phyloP scores from a whole-genome alignment of 768 basidiomycete species.

The Pleurotus tuoliensis region DNA sequence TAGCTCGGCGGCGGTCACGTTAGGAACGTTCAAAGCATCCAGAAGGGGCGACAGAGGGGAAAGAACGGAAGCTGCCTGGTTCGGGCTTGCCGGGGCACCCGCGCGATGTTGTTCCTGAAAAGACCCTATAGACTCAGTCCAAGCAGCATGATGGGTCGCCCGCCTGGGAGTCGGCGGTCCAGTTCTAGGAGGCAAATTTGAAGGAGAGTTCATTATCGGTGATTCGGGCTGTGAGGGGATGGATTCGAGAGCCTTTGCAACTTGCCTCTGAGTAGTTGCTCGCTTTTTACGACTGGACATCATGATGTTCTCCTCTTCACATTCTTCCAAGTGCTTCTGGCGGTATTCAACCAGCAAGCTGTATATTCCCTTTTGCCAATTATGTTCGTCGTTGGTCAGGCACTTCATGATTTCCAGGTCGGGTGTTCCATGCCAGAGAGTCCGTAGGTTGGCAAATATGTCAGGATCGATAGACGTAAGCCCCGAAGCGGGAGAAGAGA shows the following conservation, averaged over 20 bases:
- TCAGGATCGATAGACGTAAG: conserved; percentile 77
- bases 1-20: conserved; percentile 61
- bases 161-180: conserved; percentile 62
- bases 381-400: conserved; percentile 62
- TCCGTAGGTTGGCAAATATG: conserved; percentile 85
- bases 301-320: conserved; percentile 64
- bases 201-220: conserved; percentile 24
- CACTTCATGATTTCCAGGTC: conserved; percentile 72
- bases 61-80: conserved; percentile 18
- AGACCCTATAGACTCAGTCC: background rate
- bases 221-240: background rate
- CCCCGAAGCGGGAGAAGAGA: conserved; percentile 63
- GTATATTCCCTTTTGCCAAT: conserved; percentile 97
- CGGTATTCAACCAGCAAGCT: conserved; percentile 85
- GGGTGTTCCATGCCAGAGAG: conserved; percentile 83
- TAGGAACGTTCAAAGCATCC: conserved; percentile 30
- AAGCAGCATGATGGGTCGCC: conserved; percentile 30
- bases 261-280: conserved; percentile 29
- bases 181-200: conserved; percentile 47
- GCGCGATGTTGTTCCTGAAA: background rate
- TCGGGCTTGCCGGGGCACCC: no score
- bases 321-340: conserved; percentile 66
- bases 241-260: conserved; percentile 8
- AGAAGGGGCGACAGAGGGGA: conserved; percentile 24
- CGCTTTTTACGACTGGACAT: conserved; percentile 26